Percentiles rank a stretch among this genome's conserved stretches.
Evolutionary conservation across 2,329 filamentous ascomycete species (phyloP).

Genomic region (Cercospora zeae-maydis): DNA sequence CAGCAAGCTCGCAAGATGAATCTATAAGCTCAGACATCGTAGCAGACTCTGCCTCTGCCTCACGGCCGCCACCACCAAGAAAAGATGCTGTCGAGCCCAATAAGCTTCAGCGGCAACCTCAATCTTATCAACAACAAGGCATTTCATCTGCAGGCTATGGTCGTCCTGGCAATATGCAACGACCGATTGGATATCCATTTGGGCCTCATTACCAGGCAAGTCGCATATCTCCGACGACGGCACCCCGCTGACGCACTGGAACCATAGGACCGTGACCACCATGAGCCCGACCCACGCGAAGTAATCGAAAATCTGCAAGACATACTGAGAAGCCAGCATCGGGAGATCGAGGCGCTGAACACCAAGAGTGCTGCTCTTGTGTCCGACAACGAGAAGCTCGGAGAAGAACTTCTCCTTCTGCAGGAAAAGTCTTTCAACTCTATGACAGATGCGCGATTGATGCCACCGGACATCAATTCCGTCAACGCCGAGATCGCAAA

Average conservation of each 20-base stretch:
- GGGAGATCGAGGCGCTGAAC: background rate
- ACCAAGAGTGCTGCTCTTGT: background rate
- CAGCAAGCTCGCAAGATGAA: background rate
- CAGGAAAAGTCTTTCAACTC: conserved; percentile 10
- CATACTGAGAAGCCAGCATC: background rate
- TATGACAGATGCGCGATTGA: conserved; percentile 9
- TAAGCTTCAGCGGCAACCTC: background rate
- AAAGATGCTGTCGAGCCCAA: background rate
- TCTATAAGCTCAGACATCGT: background rate
- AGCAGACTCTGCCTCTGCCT: background rate
- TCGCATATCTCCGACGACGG: background rate
- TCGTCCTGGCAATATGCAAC: background rate
- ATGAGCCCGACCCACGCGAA: background rate
- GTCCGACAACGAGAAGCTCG: background rate
- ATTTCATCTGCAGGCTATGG: background rate
- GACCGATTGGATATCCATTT: background rate
- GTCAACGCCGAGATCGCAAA: conserved; percentile 7
- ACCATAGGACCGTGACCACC: background rate
- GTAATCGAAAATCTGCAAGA: background rate
- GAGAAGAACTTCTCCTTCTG: conserved; percentile 9
- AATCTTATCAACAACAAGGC: background rate
- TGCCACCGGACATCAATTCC: conserved; percentile 9
- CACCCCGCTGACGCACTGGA: background rate
- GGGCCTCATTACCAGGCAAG: background rate
- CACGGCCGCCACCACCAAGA: background rate